Evolutionary conservation across 768 basidiomycete species (phyloP), one percentile per base, ranked within the genome.

Genomic region (Amanita brunnescens): DNA sequence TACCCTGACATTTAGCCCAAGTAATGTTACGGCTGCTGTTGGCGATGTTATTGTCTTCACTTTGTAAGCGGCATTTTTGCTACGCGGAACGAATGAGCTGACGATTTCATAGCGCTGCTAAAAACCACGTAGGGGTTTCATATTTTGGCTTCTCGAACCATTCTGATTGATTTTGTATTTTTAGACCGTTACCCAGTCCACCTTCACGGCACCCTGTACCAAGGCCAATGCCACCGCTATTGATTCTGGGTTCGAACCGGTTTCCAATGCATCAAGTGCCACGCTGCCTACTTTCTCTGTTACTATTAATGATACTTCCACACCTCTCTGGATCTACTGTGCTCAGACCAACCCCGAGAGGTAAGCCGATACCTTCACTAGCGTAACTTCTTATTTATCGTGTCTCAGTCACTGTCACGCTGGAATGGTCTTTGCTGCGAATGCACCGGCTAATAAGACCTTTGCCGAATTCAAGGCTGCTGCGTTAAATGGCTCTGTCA

Each of bases 291-390:
- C 62, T 45, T 66, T 80, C 66, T 74, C 70, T 38, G 58, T 81
- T 48, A 62, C 67, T 47, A 38, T 50, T 8, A 67, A 78, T 59
- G 63, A 67, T 14, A 63, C 69, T n/a, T 56, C 67, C 2, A n/a
- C n/a, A n/a, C 78, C 81, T 9, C 62, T 80, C 21, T 84, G 80
- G 80, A 81, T 83, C 72, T 80, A 70, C 72, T 83, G 80, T 55
- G 70, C 68, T 14, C 79, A 82, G 63, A 70, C 67, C 1, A 57
- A 9, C 9, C 62, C 67, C 26, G 59, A 49, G 50, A 44, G 64
- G 47, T 47, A 39, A n/a, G n/a, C 34, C 30, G 16, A 34, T 47
- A 5, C 38, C 6, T 32, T 44, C 3, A 14, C 3, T 39, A 7
- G 24, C 7, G 9, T 23, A 9, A 37, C 34, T 51, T 2, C 43